Conservation (phyloP, 2,329 filamentous ascomycete genomes). For the Sclerotinia borealis region DNA sequence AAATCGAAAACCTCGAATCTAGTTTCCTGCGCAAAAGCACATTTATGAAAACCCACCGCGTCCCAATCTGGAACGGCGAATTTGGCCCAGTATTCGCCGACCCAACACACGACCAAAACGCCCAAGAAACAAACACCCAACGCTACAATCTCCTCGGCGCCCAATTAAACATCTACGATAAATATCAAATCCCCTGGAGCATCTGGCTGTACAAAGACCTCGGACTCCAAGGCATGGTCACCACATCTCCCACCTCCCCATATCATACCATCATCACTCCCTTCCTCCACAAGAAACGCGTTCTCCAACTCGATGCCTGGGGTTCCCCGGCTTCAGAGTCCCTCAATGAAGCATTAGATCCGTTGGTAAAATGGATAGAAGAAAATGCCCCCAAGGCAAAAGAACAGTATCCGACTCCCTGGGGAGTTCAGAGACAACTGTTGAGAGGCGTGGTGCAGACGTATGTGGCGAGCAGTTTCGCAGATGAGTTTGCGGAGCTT, state of each 20-base stretch:
- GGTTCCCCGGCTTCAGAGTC: slow-evolving; percentile 36
- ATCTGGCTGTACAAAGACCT: slow-evolving; percentile 58
- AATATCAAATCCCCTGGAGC: slow-evolving; percentile 47
- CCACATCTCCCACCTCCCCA: slow-evolving; percentile 36
- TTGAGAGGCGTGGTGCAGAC: slow-evolving; percentile 40
- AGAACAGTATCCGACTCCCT: slow-evolving; percentile 32
- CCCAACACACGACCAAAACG: slow-evolving; percentile 28
- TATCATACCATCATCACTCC: slow-evolving; percentile 47
- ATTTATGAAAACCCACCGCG: slow-evolving; percentile 38
- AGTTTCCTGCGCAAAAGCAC: slow-evolving; percentile 40
- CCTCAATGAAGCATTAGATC: slow-evolving; percentile 25
- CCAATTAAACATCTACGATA: slow-evolving; percentile 47
- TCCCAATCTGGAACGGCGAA: slow-evolving; percentile 46
- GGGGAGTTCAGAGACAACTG: slow-evolving; percentile 46
- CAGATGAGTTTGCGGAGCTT: slow-evolving; percentile 49
- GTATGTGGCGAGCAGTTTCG: slow-evolving; percentile 45
- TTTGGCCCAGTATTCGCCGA: slow-evolving; percentile 42
- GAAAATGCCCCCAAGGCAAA: slow-evolving; percentile 38
- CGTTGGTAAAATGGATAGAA: slow-evolving; percentile 31
- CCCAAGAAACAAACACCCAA: slow-evolving; percentile 37
- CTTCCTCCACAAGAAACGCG: slow-evolving; percentile 51
- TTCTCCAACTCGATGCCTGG: slow-evolving; percentile 50
- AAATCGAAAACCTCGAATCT: slow-evolving; percentile 37
- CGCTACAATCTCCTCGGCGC: slow-evolving; percentile 42
- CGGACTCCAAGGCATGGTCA: slow-evolving; percentile 50